Evolutionary conservation across 441 rosid species (phyloP), one percentile per base, ranked within the genome.

Genomic region (Sinapis alba): DNA sequence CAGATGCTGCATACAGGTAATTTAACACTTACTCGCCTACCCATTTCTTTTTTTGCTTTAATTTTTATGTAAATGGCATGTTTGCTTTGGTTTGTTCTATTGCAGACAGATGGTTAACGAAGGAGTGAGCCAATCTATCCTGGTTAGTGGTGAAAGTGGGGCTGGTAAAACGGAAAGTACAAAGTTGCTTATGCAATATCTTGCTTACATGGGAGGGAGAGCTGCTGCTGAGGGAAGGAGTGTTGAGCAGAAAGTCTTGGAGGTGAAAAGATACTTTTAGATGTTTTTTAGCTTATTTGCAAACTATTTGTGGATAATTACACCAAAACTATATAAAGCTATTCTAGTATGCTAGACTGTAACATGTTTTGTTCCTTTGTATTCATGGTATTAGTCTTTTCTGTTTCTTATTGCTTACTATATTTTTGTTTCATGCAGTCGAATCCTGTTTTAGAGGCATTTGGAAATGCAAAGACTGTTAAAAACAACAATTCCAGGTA

Each of bases 151-250:
- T 67, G 98, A 94, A 84, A 94, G 99, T 84, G 99, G 99, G 9
- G 99, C 99, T 4, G 98, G 99, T 81, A 94, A 94, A 85, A 92
- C 99, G 0, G 98, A 94, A 81, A 94, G 94, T 80, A 94, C 99
- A 47, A 94, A 94, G 80, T 84, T 81, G 84, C 97, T 94, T 24
- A 92, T 94, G 98, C 89, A 89, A 10, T 92, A 94, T 80, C 98
- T 94, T 83, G 99, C 99, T 62, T 94, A 87, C 76, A 90, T 94
- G 98, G 99, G 99, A 74, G 99, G 99, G 26, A 86, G 96, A 86
- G 91, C 93, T 83, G 98, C 79, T 57, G 63, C 84, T 24, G 99
- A 94, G 82, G 99, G 96, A 72, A 87, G 99, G 73, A 86, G 88
- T 79, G 98, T 94, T 65, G 99, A 94, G 80, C 97, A 94, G 88